phyloP scores from a whole-genome alignment of 2,329 filamentous ascomycete genomes.

The Fusarium cyanostomum region DNA sequence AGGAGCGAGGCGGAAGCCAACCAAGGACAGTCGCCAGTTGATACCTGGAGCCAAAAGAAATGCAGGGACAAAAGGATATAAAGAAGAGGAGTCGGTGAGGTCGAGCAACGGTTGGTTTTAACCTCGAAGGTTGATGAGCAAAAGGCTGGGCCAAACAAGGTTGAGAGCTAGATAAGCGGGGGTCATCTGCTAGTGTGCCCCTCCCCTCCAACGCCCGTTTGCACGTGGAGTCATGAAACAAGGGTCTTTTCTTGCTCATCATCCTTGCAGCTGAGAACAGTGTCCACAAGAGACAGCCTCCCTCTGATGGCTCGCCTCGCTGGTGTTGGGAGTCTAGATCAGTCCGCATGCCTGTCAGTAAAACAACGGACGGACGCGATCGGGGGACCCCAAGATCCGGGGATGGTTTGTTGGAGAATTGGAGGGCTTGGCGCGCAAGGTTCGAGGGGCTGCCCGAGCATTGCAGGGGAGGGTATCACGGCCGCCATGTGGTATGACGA shows the following conservation, averaged over 20 bases:
- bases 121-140: constrained; percentile 1
- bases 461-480: no score
- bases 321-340: no score
- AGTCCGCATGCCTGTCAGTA: no score
- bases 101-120: neutral
- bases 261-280: neutral
- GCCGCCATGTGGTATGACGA: neutral
- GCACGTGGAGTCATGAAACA: constrained; percentile 3
- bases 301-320: no score
- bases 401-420: neutral
- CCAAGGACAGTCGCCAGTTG: neutral
- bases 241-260: neutral
- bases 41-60: neutral
- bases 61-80: neutral
- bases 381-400: neutral
- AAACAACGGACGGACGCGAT: neutral
- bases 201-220: neutral
- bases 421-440: neutral
- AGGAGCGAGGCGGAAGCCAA: neutral
- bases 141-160: neutral
- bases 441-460: neutral
- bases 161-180: neutral
- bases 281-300: no score
- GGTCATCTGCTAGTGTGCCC: constrained; percentile 2
- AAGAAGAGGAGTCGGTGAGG: constrained; percentile 1